These are phyloP conservation scores for Tillandsia leiboldiana DNA, from an alignment of 176 grass and related monocot genomes.

Conservation along the genomic window DNA sequence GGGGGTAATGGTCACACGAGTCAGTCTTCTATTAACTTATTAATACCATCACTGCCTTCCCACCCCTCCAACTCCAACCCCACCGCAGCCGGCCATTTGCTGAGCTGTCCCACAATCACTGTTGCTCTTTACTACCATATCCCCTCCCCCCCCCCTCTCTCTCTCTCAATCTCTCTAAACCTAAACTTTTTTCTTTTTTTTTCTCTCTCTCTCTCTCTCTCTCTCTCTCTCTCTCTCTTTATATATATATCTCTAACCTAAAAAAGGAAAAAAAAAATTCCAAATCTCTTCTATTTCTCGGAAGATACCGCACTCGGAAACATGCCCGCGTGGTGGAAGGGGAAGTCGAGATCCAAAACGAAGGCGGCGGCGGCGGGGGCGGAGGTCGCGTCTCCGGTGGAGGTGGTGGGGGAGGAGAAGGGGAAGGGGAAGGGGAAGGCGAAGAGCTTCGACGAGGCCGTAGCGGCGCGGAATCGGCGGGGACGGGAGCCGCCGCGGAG, in stretches of 20 bases:
- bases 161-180: not conserved
- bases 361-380: not conserved
- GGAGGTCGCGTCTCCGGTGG: not conserved
- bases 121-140: too few relatives aligned
- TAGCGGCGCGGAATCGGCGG: constrained; percentile 23
- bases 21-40: too few relatives aligned
- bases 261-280: too few relatives aligned
- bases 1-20: too few relatives aligned
- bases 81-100: not conserved
- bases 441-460: constrained; percentile 53
- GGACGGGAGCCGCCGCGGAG: constrained; percentile 13
- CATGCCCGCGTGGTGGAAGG: constrained; percentile 26
- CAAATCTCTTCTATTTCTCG: not conserved
- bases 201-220: too few relatives aligned
- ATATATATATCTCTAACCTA: too few relatives aligned
- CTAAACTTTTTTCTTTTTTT: too few relatives aligned
- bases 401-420: not conserved
- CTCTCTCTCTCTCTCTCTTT: too few relatives aligned
- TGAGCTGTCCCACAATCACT: not conserved
- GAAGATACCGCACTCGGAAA: not conserved
- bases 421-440: constrained; percentile 22
- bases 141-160: not conserved
- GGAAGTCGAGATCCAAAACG: constrained; percentile 37
- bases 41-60: too few relatives aligned
- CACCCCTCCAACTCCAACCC: not conserved